Evolutionary conservation across 1,284 basidiomycete genomes (phyloP).

Genomic region (Ceratobasidium sp.): DNA sequence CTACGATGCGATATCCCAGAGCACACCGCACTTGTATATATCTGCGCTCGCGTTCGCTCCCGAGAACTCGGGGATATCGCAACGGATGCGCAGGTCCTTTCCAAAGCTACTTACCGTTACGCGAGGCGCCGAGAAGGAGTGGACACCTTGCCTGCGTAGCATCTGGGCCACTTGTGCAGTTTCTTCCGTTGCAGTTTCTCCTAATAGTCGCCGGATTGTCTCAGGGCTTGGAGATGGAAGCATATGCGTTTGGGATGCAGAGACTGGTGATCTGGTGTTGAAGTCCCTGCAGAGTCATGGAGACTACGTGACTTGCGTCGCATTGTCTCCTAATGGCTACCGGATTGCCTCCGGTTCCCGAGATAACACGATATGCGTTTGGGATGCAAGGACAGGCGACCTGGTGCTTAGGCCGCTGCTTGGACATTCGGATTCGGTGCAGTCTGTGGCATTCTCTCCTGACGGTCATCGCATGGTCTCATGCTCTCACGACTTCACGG

Average conservation of each 20-base stretch:
- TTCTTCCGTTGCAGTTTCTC: neutral
- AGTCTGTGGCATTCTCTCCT: slow-evolving; percentile 5
- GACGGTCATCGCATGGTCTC: neutral
- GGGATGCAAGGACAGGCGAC: neutral
- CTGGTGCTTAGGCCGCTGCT: too few relatives aligned
- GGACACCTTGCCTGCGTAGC: slow-evolving; percentile 7
- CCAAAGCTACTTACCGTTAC: neutral
- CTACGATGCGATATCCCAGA: slow-evolving; percentile 5
- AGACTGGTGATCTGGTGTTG: slow-evolving; percentile 6
- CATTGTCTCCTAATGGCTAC: slow-evolving; percentile 12
- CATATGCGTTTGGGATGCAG: neutral
- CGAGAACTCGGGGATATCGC: neutral
- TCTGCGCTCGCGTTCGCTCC: slow-evolving; percentile 25
- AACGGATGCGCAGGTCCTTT: neutral
- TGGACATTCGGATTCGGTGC: neutral
- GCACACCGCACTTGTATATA: slow-evolving; percentile 18
- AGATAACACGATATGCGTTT: neutral
- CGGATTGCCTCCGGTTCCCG: neutral
- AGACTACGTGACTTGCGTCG: neutral
- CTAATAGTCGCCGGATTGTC: neutral
- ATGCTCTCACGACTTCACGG: too few relatives aligned
- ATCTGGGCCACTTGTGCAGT: neutral
- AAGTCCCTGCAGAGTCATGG: neutral
- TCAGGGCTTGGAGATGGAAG: neutral
- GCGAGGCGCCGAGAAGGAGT: neutral